Conservation (phyloP, 1,284 basidiomycete genomes). For the Golubevia sp. region DNA sequence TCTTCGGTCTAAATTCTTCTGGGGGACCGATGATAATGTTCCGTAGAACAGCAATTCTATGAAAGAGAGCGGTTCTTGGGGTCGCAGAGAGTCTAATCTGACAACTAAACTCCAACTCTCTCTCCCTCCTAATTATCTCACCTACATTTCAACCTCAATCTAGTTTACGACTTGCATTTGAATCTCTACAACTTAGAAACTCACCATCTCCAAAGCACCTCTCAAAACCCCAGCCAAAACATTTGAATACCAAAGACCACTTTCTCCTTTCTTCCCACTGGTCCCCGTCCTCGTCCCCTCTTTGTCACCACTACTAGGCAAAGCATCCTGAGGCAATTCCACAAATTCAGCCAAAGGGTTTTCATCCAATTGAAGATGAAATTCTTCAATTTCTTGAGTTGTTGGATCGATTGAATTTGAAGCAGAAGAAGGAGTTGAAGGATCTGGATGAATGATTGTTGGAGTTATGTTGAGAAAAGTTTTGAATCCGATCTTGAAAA, state of each 20-base stretch:
- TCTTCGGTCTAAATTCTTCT: too few relatives aligned
- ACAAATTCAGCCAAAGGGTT: constrained; percentile 97
- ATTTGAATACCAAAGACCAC: constrained; percentile 93
- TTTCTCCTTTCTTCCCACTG: neutral
- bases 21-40: too few relatives aligned
- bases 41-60: too few relatives aligned
- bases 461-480: constrained; percentile 94
- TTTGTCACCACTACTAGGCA: neutral
- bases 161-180: too few relatives aligned
- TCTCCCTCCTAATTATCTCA: too few relatives aligned
- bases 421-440: constrained; percentile 50
- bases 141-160: too few relatives aligned
- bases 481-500: constrained; percentile 91
- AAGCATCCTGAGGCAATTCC: constrained; percentile 89
- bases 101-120: too few relatives aligned
- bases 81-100: too few relatives aligned
- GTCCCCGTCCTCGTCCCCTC: too few relatives aligned
- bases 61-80: too few relatives aligned
- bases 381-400: constrained; percentile 64
- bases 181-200: too few relatives aligned
- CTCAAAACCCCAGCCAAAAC: constrained; percentile 90
- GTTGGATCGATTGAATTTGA: constrained; percentile 2
- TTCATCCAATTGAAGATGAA: constrained; percentile 86
- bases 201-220: constrained; percentile 94
- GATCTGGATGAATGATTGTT: constrained; percentile 70